Evolutionary conservation across 495 filamentous ascomycete species (phyloP).

Genomic region (Penicillium roqueforti): DNA sequence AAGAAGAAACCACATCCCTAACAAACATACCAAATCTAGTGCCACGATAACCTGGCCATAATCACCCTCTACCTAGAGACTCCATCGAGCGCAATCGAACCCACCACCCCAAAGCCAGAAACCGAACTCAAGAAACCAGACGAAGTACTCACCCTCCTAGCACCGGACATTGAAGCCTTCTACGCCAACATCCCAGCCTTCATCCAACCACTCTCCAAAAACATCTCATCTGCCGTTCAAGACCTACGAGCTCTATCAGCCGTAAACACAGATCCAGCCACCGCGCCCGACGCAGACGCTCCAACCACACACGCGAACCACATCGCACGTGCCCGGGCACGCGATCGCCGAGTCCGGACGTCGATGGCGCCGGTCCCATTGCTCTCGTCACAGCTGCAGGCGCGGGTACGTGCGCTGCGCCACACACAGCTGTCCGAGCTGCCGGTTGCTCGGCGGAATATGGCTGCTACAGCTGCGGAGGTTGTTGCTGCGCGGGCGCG

Average conservation of each 20-base stretch:
- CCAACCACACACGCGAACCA: constrained; percentile 11
- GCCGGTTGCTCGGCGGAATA: constrained; percentile 29
- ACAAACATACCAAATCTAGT: constrained; percentile 15
- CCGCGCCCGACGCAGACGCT: constrained; percentile 3
- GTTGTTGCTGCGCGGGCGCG: constrained; percentile 31
- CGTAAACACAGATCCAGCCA: background rate
- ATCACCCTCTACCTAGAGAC: constrained; percentile 40
- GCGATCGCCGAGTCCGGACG: constrained; percentile 27
- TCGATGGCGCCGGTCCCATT: constrained; percentile 22
- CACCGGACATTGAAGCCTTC: constrained; percentile 37
- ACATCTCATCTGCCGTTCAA: constrained; percentile 21
- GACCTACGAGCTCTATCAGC: constrained; percentile 27
- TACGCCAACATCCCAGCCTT: constrained; percentile 32
- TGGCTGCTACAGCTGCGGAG: constrained; percentile 37
- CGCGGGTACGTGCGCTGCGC: constrained; percentile 28
- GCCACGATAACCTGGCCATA: constrained; percentile 35
- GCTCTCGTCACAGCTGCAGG: constrained; percentile 26
- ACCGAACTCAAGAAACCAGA: constrained; percentile 8
- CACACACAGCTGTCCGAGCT: constrained; percentile 30
- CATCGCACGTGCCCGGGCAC: constrained; percentile 23
- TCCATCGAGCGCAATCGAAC: constrained; percentile 22
- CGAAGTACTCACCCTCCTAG: constrained; percentile 33
- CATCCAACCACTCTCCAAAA: constrained; percentile 24
- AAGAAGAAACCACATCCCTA: background rate
- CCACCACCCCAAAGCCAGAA: constrained; percentile 14